Conservation (phyloP, 23 red algal species). For the Agarophyton chilense region DNA sequence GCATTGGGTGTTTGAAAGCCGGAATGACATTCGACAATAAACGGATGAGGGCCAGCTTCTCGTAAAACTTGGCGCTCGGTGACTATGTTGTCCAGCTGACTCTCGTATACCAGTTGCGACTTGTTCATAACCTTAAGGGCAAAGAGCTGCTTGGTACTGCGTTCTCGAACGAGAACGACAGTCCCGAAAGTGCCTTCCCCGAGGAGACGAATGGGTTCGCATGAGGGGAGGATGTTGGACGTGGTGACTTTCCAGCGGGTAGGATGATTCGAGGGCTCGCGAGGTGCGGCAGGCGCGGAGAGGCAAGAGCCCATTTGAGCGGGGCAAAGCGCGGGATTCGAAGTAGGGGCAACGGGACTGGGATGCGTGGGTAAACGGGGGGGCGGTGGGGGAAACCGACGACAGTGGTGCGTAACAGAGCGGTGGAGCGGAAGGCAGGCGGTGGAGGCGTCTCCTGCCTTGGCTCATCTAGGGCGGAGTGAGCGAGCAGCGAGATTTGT, state of each 20-base stretch:
- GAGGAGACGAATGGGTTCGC: conserved; percentile 80
- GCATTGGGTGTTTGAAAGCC: conserved; percentile 82
- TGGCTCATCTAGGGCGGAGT: not conserved
- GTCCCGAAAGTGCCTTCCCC: conserved; percentile 93
- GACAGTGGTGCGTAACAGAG: not conserved
- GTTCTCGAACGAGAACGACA: conserved; percentile 84
- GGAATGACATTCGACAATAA: conserved; percentile 84
- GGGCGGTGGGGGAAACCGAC: not conserved
- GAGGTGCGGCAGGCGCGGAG: not conserved
- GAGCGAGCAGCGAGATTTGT: conserved; percentile 32
- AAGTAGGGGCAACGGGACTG: not conserved
- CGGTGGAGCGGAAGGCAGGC: not conserved
- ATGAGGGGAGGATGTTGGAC: conserved; percentile 62
- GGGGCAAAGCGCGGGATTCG: not conserved
- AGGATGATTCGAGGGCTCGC: conserved; percentile 21
- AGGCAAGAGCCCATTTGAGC: conserved; percentile 18
- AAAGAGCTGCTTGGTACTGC: conserved; percentile 75
- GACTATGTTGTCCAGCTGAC: conserved; percentile 69
- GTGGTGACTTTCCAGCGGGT: conserved; percentile 25
- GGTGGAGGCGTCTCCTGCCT: too few relatives aligned
- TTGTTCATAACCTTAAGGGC: conserved; percentile 94
- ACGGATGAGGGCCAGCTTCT: conserved; percentile 93
- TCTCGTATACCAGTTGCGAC: conserved; percentile 66
- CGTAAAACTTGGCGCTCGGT: conserved; percentile 85
- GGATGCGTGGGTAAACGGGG: not conserved